Evolutionary conservation across 257 asterid species (phyloP).

Genomic region (Penstemon eatonii): DNA sequence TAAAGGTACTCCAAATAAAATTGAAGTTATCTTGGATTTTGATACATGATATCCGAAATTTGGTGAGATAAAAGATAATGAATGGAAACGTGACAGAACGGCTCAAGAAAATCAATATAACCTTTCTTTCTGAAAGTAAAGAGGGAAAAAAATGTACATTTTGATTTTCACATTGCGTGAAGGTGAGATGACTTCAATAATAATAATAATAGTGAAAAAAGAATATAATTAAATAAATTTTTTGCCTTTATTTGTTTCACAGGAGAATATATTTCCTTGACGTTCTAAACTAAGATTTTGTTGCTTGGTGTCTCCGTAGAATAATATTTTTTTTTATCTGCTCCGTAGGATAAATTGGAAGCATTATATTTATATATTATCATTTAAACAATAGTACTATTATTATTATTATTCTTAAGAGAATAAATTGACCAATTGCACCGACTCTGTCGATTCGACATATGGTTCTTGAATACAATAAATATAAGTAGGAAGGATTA

Average conservation of each 20-base stretch:
- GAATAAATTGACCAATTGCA: not conserved
- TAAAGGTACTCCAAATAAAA: no score
- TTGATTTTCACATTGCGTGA: not conserved
- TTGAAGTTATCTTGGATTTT: no score
- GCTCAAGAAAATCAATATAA: not conserved
- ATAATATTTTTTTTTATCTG: not conserved
- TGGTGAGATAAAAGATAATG: not conserved
- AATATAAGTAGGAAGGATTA: not conserved
- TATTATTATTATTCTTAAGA: conserved; percentile 7
- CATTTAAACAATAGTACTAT: not conserved
- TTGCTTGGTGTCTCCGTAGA: conserved; percentile 30
- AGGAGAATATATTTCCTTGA: conserved; percentile 2
- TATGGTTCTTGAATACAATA: not conserved
- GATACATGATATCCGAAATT: not conserved
- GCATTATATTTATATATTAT: no score
- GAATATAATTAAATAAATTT: not conserved
- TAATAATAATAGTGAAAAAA: no score
- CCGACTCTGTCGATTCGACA: not conserved
- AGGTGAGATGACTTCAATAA: no score
- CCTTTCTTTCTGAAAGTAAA: no score
- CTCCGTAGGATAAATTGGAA: not conserved
- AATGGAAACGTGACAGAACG: not conserved
- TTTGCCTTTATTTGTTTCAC: not conserved
- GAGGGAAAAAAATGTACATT: no score
- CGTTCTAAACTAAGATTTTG: conserved; percentile 34